These are phyloP conservation scores for Scutellaria barbata DNA, from an alignment of 257 asterid genomes.

Conservation along the genomic window DNA sequence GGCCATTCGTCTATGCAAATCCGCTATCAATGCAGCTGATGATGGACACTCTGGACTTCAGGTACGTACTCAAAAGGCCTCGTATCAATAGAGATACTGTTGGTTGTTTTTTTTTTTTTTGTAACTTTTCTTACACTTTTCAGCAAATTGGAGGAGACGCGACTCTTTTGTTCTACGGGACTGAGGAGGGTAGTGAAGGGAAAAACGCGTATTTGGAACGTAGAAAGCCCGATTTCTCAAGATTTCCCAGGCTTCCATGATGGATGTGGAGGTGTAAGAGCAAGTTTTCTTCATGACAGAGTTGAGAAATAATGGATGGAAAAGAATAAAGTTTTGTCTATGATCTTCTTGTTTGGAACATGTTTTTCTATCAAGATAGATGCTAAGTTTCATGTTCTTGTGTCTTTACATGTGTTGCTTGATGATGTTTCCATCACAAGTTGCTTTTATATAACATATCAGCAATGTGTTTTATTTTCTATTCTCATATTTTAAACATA, in stretches of 20 bases:
- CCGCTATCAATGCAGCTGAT: slow-evolving; percentile 91
- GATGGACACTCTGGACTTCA: slow-evolving; percentile 98
- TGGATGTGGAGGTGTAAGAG: background rate
- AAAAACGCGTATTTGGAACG: slow-evolving; percentile 71
- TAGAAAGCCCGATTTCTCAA: slow-evolving; percentile 81
- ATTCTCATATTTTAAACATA: no score
- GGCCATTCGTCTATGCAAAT: slow-evolving; percentile 80
- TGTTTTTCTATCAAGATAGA: no score
- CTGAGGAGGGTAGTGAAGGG: slow-evolving; percentile 93
- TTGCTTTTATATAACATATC: no score
- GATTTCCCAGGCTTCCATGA: slow-evolving; percentile 79
- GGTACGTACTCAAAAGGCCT: slow-evolving; percentile 44
- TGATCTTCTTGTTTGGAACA: no score
- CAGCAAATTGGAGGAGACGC: slow-evolving; percentile 95
- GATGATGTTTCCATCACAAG: no score
- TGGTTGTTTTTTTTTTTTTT: no score
- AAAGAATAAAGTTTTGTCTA: slow-evolving; percentile 19
- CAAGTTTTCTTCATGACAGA: background rate
- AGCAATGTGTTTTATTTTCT: no score
- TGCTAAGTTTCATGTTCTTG: no score
- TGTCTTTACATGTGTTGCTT: no score
- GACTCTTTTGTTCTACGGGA: slow-evolving; percentile 84
- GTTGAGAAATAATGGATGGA: slow-evolving; percentile 29
- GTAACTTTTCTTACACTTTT: background rate
- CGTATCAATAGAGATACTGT: background rate